phyloP scores from a whole-genome alignment of 2,329 filamentous ascomycete genomes.

The Chalaropsis thielavioides region DNA sequence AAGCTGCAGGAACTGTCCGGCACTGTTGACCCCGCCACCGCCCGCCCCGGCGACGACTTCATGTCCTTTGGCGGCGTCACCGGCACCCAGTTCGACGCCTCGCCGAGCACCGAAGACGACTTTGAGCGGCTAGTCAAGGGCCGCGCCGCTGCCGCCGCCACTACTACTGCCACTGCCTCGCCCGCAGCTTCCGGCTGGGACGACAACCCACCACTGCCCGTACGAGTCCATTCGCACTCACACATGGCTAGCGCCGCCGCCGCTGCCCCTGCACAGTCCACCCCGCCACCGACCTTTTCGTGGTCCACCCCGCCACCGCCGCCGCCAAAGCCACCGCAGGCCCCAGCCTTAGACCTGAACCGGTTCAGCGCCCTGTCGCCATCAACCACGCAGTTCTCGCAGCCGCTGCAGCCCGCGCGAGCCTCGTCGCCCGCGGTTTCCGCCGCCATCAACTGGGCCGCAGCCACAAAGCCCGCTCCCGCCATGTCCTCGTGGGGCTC shows the following conservation, averaged over 20 bases:
- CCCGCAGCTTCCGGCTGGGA: constrained; percentile 39
- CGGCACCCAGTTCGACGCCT: constrained; percentile 43
- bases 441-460: background rate
- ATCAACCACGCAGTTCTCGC: constrained; percentile 47
- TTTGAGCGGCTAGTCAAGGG: constrained; percentile 88
- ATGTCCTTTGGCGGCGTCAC: constrained; percentile 56
- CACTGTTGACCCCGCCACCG: constrained; percentile 35
- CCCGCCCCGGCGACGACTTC: constrained; percentile 47
- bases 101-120: constrained; percentile 49
- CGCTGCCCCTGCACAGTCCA: constrained; percentile 23
- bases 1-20: constrained; percentile 76
- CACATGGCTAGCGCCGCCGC: background rate
- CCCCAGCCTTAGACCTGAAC: constrained; percentile 43
- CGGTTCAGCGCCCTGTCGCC: constrained; percentile 42
- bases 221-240: constrained; percentile 23
- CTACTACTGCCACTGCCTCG: constrained; percentile 24
- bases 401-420: constrained; percentile 32
- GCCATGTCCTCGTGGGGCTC: background rate
- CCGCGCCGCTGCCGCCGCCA: constrained; percentile 24
- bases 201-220: constrained; percentile 21
- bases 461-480: background rate
- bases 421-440: constrained; percentile 24
- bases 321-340: constrained; percentile 30
- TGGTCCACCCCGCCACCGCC: constrained; percentile 46
- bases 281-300: constrained; percentile 36